Conservation (phyloP, 345 rosid genomes). For the Rhodamnia argentea region DNA sequence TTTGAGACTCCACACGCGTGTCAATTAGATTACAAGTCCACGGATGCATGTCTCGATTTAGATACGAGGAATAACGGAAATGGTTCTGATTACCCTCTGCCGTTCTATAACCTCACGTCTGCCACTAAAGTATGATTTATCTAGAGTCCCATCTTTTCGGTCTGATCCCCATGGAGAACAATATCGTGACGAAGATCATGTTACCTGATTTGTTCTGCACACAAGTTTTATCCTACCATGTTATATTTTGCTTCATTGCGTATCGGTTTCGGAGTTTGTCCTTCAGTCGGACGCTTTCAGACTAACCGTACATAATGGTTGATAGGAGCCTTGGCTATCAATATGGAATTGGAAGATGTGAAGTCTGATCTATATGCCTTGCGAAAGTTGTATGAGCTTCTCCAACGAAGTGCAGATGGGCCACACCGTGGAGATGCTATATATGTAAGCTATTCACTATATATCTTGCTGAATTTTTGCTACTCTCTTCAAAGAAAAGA, state of each 20-base stretch:
- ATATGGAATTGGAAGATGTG: constrained; percentile 6
- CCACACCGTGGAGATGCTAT: neutral
- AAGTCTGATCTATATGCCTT: constrained; percentile 35
- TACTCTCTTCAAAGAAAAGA: constrained; percentile 5
- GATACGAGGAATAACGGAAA: neutral
- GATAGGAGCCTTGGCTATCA: neutral
- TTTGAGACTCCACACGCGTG: too few species aligned
- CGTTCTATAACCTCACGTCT: neutral
- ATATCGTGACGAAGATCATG: neutral
- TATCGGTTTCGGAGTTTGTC: neutral
- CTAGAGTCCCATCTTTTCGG: neutral
- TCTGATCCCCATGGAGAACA: neutral
- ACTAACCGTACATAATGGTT: neutral
- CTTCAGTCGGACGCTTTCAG: neutral
- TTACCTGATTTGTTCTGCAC: neutral
- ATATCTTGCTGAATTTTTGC: neutral
- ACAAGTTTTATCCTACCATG: neutral
- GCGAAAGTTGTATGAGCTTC: constrained; percentile 33
- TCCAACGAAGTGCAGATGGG: constrained; percentile 9
- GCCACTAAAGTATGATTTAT: neutral
- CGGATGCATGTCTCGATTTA: neutral
- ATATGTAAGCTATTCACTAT: constrained; percentile 16
- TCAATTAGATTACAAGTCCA: neutral
- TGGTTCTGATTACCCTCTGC: neutral
- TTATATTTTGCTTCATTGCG: neutral